phyloP scores from a whole-genome alignment of 164 flowering plant species.

The Amborella trichopoda region DNA sequence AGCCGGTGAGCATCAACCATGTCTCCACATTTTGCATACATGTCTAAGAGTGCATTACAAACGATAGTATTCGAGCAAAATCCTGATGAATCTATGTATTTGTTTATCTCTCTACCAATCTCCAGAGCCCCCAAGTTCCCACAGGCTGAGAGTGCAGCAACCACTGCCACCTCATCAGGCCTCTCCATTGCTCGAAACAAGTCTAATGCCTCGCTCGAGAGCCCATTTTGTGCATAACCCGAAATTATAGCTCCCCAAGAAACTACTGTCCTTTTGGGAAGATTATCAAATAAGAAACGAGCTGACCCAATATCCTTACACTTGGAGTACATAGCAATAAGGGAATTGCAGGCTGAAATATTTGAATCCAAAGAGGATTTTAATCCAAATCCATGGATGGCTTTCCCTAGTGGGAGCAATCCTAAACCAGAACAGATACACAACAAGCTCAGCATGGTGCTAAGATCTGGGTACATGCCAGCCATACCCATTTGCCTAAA shows the following conservation, averaged over 20 bases:
- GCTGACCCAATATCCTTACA: conserved; percentile 33
- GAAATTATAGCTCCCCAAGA: conserved; percentile 55
- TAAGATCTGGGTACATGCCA: conserved; percentile 33
- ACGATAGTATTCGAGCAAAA: conserved; percentile 21
- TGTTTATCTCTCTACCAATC: conserved; percentile 38
- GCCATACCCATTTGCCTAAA: conserved; percentile 24
- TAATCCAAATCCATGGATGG: conserved; percentile 34
- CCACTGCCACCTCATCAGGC: conserved; percentile 50
- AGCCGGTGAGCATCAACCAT: conserved; percentile 26
- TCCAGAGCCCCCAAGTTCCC: conserved; percentile 42
- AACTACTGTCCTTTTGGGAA: conserved; percentile 31
- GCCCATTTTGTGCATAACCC: conserved; percentile 43
- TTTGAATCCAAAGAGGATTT: conserved; percentile 29
- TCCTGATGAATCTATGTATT: conserved; percentile 21
- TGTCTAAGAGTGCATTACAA: conserved; percentile 49
- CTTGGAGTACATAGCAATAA: conserved; percentile 52
- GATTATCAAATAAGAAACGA: conserved; percentile 27
- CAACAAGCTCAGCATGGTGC: conserved; percentile 40
- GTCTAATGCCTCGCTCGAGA: conserved; percentile 29
- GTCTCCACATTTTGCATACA: conserved; percentile 64
- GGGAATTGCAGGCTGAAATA: conserved; percentile 29
- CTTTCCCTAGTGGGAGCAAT: conserved; percentile 20
- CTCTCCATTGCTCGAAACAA: conserved; percentile 41
- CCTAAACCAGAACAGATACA: conserved; percentile 24
- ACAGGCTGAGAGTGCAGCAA: conserved; percentile 42